Percentiles rank a stretch among this genome's conserved stretches.
phyloP scores from a whole-genome alignment of 1,139 yeast species.

The Yamadazyma taylorii region DNA sequence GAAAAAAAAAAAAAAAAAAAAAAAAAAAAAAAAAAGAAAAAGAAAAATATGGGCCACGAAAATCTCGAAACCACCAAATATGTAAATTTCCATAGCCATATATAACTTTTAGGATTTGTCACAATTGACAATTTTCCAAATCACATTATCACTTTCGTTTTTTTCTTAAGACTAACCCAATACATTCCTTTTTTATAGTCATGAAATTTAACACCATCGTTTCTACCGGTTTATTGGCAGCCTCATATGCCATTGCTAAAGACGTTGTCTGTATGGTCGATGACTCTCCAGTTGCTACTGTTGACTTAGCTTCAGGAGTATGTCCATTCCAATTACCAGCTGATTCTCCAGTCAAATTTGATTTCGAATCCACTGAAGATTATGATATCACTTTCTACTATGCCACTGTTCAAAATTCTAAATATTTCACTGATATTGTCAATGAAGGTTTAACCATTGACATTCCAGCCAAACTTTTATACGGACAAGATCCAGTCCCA shows the following conservation, averaged over 20 bases:
- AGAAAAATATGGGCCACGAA: too few species aligned
- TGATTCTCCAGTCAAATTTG: constrained; percentile 27
- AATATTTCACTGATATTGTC: constrained; percentile 36
- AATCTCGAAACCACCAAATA: too few species aligned
- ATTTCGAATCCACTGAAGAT: constrained; percentile 30
- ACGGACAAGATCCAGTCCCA: constrained; percentile 23
- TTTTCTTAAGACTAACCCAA: constrained; percentile 9
- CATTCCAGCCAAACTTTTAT: constrained; percentile 35
- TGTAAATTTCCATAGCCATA: background rate
- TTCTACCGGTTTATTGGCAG: constrained; percentile 17
- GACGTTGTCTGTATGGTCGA: constrained; percentile 38
- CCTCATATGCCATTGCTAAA: constrained; percentile 13
- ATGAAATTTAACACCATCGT: constrained; percentile 16
- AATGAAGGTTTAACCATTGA: constrained; percentile 34
- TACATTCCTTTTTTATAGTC: constrained; percentile 8
- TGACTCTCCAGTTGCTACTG: constrained; percentile 33
- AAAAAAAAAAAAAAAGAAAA: too few species aligned
- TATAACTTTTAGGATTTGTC: background rate
- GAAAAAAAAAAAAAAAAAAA: too few species aligned
- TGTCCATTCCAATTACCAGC: constrained; percentile 41
- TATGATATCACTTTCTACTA: constrained; percentile 40
- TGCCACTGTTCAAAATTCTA: constrained; percentile 21
- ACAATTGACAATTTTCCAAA: too few species aligned
- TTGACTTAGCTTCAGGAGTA: constrained; percentile 41
- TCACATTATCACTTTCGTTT: too few species aligned